phyloP scores from a whole-genome alignment of 2,329 filamentous ascomycete genomes.

The Rhinocladiella mackenziei region DNA sequence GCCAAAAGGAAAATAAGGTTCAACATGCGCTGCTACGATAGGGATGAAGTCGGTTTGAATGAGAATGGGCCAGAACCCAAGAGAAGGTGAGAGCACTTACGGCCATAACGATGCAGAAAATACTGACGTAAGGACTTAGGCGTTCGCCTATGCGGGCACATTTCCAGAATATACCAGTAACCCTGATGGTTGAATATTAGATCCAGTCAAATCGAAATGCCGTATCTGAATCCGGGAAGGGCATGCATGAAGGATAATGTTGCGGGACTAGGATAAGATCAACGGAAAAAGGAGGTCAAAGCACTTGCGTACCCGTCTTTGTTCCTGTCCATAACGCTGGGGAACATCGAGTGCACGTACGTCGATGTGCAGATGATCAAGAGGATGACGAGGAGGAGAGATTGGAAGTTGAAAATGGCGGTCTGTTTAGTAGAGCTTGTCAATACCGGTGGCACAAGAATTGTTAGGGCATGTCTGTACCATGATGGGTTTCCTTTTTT shows the following conservation, averaged over 20 bases:
- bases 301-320: constrained; percentile 69
- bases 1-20: neutral
- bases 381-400: constrained; percentile 86
- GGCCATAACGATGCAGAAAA: constrained; percentile 92
- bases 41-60: no score
- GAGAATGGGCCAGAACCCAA: no score
- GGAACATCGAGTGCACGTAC: constrained; percentile 87
- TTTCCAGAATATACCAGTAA: constrained; percentile 92
- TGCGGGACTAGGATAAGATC: neutral
- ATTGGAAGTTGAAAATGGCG: constrained; percentile 98
- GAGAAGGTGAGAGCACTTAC: constrained; percentile 53
- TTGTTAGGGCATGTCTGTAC: no score
- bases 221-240: no score
- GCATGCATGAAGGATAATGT: constrained; percentile 3
- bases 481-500: no score
- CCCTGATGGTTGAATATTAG: constrained; percentile 42
- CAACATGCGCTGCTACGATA: no score
- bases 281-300: neutral
- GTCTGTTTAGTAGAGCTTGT: no score
- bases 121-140: constrained; percentile 88
- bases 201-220: no score
- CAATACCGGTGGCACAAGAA: no score
- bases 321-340: constrained; percentile 84
- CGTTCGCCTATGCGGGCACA: constrained; percentile 87
- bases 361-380: constrained; percentile 94